Evolutionary conservation across 768 basidiomycete genomes (phyloP).

Genomic region (Suillus placidus): DNA sequence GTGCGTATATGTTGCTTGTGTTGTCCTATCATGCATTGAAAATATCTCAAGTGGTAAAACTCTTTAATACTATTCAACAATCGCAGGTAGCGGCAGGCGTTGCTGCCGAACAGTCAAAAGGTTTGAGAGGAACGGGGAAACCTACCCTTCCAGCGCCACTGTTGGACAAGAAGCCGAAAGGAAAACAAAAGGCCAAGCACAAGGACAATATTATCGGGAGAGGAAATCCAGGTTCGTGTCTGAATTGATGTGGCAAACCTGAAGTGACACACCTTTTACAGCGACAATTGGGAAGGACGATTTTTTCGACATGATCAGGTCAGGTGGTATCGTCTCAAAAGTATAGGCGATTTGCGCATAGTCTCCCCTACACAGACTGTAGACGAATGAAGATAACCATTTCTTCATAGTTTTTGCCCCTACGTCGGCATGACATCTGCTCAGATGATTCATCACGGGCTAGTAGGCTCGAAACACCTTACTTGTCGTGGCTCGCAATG

Average conservation of each 20-base stretch:
- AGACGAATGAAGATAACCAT: neutral
- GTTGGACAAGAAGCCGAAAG: slow-evolving; percentile 50
- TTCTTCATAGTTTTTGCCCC: neutral
- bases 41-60: slow-evolving; percentile 59
- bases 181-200: slow-evolving; percentile 50
- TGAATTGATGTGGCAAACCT: slow-evolving; percentile 5
- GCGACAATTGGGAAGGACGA: slow-evolving; percentile 67
- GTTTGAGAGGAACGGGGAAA: slow-evolving; percentile 70
- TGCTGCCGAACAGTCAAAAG: slow-evolving; percentile 60
- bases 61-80: slow-evolving; percentile 87
- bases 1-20: slow-evolving; percentile 40
- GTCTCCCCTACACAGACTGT: neutral
- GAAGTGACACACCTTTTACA: slow-evolving; percentile 27
- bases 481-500: neutral
- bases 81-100: slow-evolving; percentile 62
- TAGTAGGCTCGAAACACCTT: neutral
- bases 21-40: slow-evolving; percentile 5
- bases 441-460: neutral
- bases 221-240: slow-evolving; percentile 57
- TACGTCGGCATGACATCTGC: neutral
- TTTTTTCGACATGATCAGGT: slow-evolving; percentile 83
- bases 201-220: slow-evolving; percentile 57
- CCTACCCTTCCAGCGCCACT: slow-evolving; percentile 70
- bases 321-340: slow-evolving; percentile 79
- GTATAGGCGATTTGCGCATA: slow-evolving; percentile 32